Percentiles rank a stretch among this genome's conserved stretches.
Evolutionary conservation across 805 yeast genomes (phyloP).

Genomic region (Pichia thaimueangensis): DNA sequence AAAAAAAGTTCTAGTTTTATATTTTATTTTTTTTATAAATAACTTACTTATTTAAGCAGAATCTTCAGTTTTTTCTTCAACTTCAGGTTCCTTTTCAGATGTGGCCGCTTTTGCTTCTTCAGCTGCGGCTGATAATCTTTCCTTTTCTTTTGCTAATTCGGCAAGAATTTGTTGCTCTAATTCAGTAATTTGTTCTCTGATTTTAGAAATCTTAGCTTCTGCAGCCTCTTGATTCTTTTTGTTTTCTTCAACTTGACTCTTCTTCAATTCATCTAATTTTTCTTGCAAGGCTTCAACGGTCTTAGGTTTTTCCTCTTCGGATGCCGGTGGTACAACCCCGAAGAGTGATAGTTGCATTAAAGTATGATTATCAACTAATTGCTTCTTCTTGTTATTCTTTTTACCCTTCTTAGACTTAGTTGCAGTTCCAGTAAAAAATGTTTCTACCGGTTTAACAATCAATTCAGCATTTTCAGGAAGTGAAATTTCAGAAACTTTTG

Average conservation of each 20-base stretch:
- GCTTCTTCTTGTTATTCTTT: conserved; percentile 26
- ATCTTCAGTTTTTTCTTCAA: neutral
- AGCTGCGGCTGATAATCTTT: conserved; percentile 15
- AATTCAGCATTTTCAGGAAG: conserved; percentile 60
- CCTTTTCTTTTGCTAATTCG: conserved; percentile 25
- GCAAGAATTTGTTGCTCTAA: conserved; percentile 25
- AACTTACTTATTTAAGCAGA: neutral
- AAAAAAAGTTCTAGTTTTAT: no score
- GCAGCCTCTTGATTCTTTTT: conserved; percentile 69
- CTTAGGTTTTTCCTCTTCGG: conserved; percentile 60
- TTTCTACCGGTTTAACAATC: conserved; percentile 49
- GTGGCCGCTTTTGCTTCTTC: conserved; percentile 7
- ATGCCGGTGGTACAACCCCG: conserved; percentile 71
- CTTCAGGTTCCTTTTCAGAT: neutral
- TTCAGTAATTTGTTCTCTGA: conserved; percentile 43
- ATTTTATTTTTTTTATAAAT: no score
- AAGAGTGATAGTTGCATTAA: conserved; percentile 72
- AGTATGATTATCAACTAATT: conserved; percentile 69
- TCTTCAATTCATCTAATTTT: conserved; percentile 62
- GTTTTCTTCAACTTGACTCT: conserved; percentile 76
- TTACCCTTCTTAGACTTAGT: conserved; percentile 42
- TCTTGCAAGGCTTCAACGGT: conserved; percentile 63
- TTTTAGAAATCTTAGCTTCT: conserved; percentile 65
- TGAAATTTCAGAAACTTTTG: conserved; percentile 44
- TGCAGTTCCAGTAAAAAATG: conserved; percentile 48